Percentiles rank a stretch among this genome's conserved stretches.
These are phyloP conservation scores for Fusarium incarnatum DNA, from an alignment of 2,329 filamentous ascomycete species.

Conservation along the genomic window DNA sequence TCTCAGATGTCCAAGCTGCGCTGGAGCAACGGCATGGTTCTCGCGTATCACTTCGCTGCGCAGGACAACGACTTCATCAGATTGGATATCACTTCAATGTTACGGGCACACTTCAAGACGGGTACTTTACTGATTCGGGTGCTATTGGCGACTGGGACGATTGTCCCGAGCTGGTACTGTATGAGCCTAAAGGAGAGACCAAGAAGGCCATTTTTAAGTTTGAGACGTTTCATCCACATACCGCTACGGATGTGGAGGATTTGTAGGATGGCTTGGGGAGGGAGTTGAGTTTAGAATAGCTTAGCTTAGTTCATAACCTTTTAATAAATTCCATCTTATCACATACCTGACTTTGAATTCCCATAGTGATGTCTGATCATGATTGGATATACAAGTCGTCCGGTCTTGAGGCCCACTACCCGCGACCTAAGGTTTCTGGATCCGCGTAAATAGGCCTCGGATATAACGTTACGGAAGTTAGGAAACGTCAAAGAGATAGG, in stretches of 20 bases:
- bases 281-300: background rate
- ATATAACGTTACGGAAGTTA: background rate
- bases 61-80: constrained; percentile 8
- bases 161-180: constrained; percentile 16
- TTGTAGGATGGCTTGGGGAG: background rate
- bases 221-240: constrained; percentile 30
- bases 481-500: background rate
- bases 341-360: background rate
- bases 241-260: constrained; percentile 23
- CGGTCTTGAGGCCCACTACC: background rate
- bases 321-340: constrained; percentile 6
- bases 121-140: constrained; percentile 3
- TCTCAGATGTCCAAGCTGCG: constrained; percentile 14
- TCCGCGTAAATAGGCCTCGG: background rate
- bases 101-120: constrained; percentile 14
- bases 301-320: background rate
- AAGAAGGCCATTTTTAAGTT: constrained; percentile 27
- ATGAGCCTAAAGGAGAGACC: constrained; percentile 27
- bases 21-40: constrained; percentile 20
- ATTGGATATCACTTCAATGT: constrained; percentile 29
- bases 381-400: background rate
- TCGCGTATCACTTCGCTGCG: constrained; percentile 12
- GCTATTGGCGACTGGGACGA: background rate
- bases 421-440: background rate
- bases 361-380: background rate